phyloP scores from a whole-genome alignment of 805 yeast genomes.

The Saccharomycopsis olivae region DNA sequence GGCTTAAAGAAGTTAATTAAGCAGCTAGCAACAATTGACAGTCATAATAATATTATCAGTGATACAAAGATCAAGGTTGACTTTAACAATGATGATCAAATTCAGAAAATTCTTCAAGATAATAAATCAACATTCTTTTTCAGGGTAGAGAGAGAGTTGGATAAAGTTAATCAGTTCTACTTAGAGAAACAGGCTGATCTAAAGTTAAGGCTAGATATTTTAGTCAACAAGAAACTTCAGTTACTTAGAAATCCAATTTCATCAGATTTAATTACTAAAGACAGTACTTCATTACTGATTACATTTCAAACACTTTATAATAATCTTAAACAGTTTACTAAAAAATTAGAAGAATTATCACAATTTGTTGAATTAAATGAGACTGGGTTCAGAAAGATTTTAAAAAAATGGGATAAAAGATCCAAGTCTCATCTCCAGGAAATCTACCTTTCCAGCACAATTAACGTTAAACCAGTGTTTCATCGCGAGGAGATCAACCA shows the following conservation, averaged over 20 bases:
- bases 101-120: constrained; percentile 59
- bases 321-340: constrained; percentile 79
- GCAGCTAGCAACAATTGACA: constrained; percentile 45
- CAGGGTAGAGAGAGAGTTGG: constrained; percentile 86
- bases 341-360: constrained; percentile 79
- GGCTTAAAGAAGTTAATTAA: constrained; percentile 87
- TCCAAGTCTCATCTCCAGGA: constrained; percentile 93
- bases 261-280: not conserved
- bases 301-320: constrained; percentile 76
- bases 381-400: constrained; percentile 89
- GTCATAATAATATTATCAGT: constrained; percentile 22
- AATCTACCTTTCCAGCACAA: constrained; percentile 81
- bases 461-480: constrained; percentile 93
- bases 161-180: constrained; percentile 89
- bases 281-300: constrained; percentile 42
- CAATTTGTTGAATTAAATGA: constrained; percentile 93
- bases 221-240: constrained; percentile 60
- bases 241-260: constrained; percentile 22
- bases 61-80: constrained; percentile 29
- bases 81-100: constrained; percentile 23
- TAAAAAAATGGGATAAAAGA: constrained; percentile 97
- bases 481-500: constrained; percentile 80
- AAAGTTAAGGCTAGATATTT: constrained; percentile 64
- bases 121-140: constrained; percentile 85
- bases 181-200: constrained; percentile 85